These are phyloP conservation scores for Coelastrella sp. DNA, from an alignment of 139 green algal genomes.

Conservation along the genomic window DNA sequence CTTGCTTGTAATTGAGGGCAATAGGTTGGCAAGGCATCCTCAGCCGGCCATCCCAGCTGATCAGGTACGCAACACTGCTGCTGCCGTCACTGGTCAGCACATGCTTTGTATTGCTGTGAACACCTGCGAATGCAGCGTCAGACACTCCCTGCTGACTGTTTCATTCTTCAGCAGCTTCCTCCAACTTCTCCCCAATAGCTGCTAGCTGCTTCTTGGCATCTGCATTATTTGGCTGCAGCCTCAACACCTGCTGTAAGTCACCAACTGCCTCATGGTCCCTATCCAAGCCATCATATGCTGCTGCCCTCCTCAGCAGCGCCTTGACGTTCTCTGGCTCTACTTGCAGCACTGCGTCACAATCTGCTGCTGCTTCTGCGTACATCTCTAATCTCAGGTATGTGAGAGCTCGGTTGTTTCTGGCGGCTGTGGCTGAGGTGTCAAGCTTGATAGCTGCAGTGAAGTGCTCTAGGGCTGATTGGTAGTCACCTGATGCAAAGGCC, in stretches of 20 bases:
- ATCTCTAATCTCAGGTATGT: constrained; percentile 76
- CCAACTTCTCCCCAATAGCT: not conserved
- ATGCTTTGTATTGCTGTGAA: not conserved
- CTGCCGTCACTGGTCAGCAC: no score
- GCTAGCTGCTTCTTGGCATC: constrained; percentile 60
- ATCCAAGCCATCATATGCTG: constrained; percentile 57
- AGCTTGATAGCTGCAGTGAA: constrained; percentile 70
- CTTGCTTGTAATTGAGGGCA: no score
- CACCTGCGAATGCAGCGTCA: not conserved
- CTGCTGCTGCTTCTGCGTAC: constrained; percentile 64
- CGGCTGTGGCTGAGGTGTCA: constrained; percentile 51
- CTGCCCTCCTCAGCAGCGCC: constrained; percentile 74
- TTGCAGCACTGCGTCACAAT: constrained; percentile 68
- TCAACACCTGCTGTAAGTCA: constrained; percentile 59
- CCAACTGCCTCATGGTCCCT: constrained; percentile 41
- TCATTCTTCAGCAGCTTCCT: not conserved
- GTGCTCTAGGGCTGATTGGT: constrained; percentile 57
- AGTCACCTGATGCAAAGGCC: constrained; percentile 78
- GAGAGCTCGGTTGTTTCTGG: constrained; percentile 86
- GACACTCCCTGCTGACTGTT: no score
- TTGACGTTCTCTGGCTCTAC: constrained; percentile 78
- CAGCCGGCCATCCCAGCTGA: no score
- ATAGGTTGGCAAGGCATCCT: no score
- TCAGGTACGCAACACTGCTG: no score
- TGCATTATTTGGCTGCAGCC: constrained; percentile 69